Conservation (phyloP, 768 basidiomycete genomes). For the Kwoniella pini region DNA sequence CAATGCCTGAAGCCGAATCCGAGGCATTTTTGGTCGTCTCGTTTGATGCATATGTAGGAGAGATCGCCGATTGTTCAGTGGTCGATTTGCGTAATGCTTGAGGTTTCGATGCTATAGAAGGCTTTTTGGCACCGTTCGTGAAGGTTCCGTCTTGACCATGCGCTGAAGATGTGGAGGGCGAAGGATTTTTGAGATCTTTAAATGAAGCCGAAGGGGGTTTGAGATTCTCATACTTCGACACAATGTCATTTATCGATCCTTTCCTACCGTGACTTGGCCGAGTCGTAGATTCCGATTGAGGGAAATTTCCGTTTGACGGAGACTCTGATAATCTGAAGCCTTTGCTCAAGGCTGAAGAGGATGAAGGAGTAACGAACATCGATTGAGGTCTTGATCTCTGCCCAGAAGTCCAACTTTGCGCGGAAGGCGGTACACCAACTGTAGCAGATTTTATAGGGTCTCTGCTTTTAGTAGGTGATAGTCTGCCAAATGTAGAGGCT, state of each 20-base stretch:
- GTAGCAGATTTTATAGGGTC: conserved; percentile 17
- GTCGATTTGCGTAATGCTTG: conserved; percentile 7
- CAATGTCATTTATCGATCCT: conserved; percentile 50
- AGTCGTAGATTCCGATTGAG: neutral
- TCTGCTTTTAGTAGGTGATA: conserved; percentile 7
- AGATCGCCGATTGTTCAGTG: neutral
- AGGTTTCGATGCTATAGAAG: conserved; percentile 22
- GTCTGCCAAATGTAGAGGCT: conserved; percentile 11
- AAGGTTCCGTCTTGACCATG: neutral
- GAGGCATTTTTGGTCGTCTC: neutral
- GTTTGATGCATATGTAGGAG: neutral
- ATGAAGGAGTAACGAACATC: conserved; percentile 32
- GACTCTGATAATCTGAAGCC: conserved; percentile 7
- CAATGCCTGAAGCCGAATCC: neutral
- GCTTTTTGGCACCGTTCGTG: conserved; percentile 28
- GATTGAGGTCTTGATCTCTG: conserved; percentile 34
- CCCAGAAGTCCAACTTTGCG: neutral
- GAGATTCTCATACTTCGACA: conserved; percentile 41
- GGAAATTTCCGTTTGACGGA: conserved; percentile 1
- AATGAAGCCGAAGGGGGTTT: conserved; percentile 16
- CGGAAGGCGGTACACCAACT: conserved; percentile 1
- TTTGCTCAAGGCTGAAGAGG: conserved; percentile 7
- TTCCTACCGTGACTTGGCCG: conserved; percentile 38
- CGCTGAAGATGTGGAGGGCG: neutral
- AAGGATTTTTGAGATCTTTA: conserved; percentile 1